Percentiles rank a stretch among this genome's conserved stretches.
These are phyloP conservation scores for Trametes maxima DNA, from an alignment of 768 basidiomycete species.

Conservation along the genomic window DNA sequence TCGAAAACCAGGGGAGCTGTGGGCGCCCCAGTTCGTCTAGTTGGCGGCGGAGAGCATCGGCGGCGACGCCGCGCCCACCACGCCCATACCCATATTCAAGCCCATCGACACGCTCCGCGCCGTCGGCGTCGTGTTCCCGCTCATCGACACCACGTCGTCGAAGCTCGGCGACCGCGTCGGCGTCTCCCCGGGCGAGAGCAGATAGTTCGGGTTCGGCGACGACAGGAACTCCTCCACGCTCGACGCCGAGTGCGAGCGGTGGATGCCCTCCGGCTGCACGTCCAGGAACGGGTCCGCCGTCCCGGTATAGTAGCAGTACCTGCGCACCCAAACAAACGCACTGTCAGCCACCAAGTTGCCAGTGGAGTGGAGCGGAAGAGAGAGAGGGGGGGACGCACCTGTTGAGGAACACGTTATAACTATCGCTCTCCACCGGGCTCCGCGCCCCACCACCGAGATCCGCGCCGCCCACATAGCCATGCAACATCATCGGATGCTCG, in stretches of 20 bases:
- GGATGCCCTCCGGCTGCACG: constrained; percentile 31
- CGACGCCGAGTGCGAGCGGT: constrained; percentile 52
- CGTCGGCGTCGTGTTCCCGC: constrained; percentile 34
- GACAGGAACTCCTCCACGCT: constrained; percentile 55
- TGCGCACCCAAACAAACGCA: constrained; percentile 29
- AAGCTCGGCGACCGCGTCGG: constrained; percentile 35
- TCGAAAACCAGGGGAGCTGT: too few species aligned
- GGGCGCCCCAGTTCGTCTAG: neutral
- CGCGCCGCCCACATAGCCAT: constrained; percentile 8
- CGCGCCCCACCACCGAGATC: constrained; percentile 17
- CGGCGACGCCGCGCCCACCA: constrained; percentile 6
- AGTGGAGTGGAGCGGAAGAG: neutral
- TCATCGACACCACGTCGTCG: constrained; percentile 34
- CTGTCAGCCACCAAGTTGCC: constrained; percentile 18
- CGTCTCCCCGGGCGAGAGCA: constrained; percentile 29
- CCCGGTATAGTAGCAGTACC: constrained; percentile 85
- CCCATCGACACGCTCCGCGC: constrained; percentile 5
- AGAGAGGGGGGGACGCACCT: constrained; percentile 46
- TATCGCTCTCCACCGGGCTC: constrained; percentile 28
- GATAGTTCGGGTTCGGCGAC: constrained; percentile 36
- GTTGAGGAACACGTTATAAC: constrained; percentile 65
- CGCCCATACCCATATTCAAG: neutral
- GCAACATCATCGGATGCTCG: constrained; percentile 32
- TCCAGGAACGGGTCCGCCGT: constrained; percentile 39
- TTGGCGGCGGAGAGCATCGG: constrained; percentile 11